Percentiles rank a stretch among this genome's conserved stretches.
Evolutionary conservation across 306 rosid species (phyloP).

Genomic region (Amphicarpaea edgeworthii): DNA sequence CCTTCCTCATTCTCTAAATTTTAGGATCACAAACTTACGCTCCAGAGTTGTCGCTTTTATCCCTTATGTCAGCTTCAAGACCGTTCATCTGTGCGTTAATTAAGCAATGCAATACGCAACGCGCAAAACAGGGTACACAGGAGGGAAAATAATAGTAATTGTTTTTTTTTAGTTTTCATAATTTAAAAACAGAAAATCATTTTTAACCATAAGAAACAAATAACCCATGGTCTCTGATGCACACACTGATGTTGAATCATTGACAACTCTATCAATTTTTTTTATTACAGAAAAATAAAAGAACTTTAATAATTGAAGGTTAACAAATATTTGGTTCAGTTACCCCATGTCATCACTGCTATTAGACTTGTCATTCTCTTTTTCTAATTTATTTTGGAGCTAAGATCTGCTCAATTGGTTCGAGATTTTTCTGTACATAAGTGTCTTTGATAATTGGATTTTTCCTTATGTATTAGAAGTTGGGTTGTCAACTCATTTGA

Average conservation of each 20-base stretch:
- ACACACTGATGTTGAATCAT: neutral
- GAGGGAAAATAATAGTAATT: no score
- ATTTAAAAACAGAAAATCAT: no score
- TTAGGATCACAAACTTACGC: no score
- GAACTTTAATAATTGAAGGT: neutral
- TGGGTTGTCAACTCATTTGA: conserved; percentile 10
- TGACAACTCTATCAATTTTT: neutral
- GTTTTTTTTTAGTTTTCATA: no score
- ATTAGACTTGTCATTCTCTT: neutral
- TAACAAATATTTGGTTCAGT: neutral
- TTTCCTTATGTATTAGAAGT: neutral
- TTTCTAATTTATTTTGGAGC: neutral
- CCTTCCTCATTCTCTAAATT: no score
- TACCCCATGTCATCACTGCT: no score
- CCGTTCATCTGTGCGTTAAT: no score
- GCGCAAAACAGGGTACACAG: no score
- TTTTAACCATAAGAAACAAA: no score
- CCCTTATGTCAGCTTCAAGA: no score
- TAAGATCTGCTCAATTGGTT: neutral
- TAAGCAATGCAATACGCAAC: no score
- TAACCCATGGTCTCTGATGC: neutral
- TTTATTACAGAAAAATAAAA: neutral
- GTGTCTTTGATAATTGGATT: neutral
- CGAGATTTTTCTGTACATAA: neutral
- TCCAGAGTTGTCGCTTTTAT: no score